Percentiles rank a stretch among this genome's conserved stretches.
These are phyloP conservation scores for Symbiodinium natans DNA, from an alignment of 73 alveolate genomes.

Conservation along the genomic window DNA sequence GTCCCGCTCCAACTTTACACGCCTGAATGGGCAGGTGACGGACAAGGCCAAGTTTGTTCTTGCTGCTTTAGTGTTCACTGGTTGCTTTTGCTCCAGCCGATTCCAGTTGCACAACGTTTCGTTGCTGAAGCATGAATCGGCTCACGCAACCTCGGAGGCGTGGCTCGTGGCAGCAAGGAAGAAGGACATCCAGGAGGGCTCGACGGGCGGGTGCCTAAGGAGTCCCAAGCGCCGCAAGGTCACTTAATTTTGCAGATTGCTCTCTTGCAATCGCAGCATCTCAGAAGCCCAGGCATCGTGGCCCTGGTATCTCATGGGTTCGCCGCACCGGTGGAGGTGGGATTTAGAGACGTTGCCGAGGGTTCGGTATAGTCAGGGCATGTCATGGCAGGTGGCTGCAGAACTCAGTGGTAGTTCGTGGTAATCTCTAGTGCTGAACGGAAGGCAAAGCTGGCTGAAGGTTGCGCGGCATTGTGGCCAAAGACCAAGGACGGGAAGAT, in stretches of 20 bases:
- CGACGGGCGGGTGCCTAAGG: constrained; percentile 27
- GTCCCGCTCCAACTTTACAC: not conserved
- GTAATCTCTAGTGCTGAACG: not conserved
- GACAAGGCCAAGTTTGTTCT: constrained; percentile 28
- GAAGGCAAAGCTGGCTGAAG: constrained; percentile 27
- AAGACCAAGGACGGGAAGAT: constrained; percentile 35
- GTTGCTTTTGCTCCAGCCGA: not conserved
- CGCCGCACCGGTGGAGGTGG: constrained; percentile 38
- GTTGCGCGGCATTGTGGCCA: constrained; percentile 86
- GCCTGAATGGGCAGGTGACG: not conserved
- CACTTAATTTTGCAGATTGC: not conserved
- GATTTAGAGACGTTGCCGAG: not conserved
- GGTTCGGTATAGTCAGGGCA: not conserved
- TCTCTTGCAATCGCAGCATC: not conserved
- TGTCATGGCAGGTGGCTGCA: not conserved
- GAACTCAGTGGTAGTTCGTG: not conserved
- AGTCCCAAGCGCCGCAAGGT: too few species aligned
- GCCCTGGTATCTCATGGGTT: constrained; percentile 76
- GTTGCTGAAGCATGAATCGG: not conserved
- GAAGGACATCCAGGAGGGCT: constrained; percentile 79
- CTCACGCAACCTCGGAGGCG: not conserved
- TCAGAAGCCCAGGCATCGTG: constrained; percentile 36
- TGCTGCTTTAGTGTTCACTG: too few species aligned
- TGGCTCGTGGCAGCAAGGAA: constrained; percentile 64
- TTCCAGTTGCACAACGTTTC: not conserved